Evolutionary conservation across 2,329 filamentous ascomycete genomes (phyloP).

Genomic region (Dryadomyces sulphureus): DNA sequence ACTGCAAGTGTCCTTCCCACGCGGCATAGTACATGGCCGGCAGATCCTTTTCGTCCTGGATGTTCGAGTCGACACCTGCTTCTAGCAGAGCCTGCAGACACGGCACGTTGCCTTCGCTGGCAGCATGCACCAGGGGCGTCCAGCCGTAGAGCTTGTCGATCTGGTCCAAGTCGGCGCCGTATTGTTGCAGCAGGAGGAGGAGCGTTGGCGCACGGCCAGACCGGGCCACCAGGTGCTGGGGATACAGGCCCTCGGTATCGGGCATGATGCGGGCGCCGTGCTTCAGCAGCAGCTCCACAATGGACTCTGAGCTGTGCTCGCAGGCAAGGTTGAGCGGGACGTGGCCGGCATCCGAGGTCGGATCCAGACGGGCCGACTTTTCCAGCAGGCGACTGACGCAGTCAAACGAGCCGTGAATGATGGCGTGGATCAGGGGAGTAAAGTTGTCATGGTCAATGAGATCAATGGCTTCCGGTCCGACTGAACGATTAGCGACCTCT

Average conservation of each 20-base stretch:
- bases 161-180: constrained; percentile 82
- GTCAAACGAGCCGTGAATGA: constrained; percentile 70
- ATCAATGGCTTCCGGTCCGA: constrained; percentile 63
- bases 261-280: constrained; percentile 72
- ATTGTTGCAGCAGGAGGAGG: constrained; percentile 64
- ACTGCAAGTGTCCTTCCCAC: constrained; percentile 92
- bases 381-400: constrained; percentile 69
- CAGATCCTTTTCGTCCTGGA: constrained; percentile 80
- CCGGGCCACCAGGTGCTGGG: constrained; percentile 89
- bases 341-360: constrained; percentile 74
- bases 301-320: constrained; percentile 74
- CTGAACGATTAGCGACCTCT: too few species aligned
- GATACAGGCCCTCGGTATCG: constrained; percentile 89
- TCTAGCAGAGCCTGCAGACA: constrained; percentile 73
- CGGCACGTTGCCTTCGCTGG: constrained; percentile 85
- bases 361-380: constrained; percentile 72
- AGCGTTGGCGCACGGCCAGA: constrained; percentile 72
- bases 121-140: constrained; percentile 92
- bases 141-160: constrained; percentile 92
- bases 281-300: constrained; percentile 72
- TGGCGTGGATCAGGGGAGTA: constrained; percentile 86
- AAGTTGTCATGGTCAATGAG: constrained; percentile 94
- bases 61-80: constrained; percentile 61
- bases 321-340: constrained; percentile 91
- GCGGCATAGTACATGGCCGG: constrained; percentile 97